Evolutionary conservation across 768 basidiomycete genomes (phyloP).

Genomic region (Pulveroboletus frians): DNA sequence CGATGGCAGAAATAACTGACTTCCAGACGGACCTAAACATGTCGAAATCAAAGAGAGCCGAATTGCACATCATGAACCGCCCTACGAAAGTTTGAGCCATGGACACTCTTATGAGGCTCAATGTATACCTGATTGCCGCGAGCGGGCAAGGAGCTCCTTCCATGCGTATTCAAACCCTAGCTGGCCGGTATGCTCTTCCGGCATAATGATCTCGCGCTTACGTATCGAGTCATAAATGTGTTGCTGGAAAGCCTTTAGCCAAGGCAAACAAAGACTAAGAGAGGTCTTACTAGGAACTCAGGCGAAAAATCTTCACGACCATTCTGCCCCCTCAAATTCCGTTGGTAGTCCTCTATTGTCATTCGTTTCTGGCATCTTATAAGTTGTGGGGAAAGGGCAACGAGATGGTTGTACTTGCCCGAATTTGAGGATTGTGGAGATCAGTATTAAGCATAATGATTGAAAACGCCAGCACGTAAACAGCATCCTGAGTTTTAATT

Average conservation of each 20-base stretch:
- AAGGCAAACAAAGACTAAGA: not conserved
- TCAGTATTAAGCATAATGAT: constrained; percentile 99
- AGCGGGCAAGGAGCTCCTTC: constrained; percentile 87
- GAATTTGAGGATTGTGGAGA: constrained; percentile 88
- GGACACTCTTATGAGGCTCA: constrained; percentile 3
- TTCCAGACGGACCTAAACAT: constrained; percentile 97
- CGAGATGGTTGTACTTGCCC: constrained; percentile 45
- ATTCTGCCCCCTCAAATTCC: constrained; percentile 91
- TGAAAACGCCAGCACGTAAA: constrained; percentile 90
- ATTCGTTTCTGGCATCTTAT: constrained; percentile 73
- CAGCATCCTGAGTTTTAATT: constrained; percentile 86
- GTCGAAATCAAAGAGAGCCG: constrained; percentile 75
- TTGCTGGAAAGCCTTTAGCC: constrained; percentile 45
- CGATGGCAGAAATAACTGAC: constrained; percentile 88
- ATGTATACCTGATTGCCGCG: constrained; percentile 67
- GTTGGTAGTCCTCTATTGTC: constrained; percentile 90
- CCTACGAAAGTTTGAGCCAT: constrained; percentile 38
- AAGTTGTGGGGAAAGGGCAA: not conserved
- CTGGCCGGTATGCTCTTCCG: constrained; percentile 94
- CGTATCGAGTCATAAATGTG: constrained; percentile 92
- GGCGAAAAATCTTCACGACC: constrained; percentile 75
- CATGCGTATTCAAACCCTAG: constrained; percentile 98
- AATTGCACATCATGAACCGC: constrained; percentile 64
- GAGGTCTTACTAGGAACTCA: constrained; percentile 68
- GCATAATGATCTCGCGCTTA: constrained; percentile 93